Percentiles rank a stretch among this genome's conserved stretches.
Conservation (phyloP, 768 basidiomycete species). For the Hygrophorus russula region DNA sequence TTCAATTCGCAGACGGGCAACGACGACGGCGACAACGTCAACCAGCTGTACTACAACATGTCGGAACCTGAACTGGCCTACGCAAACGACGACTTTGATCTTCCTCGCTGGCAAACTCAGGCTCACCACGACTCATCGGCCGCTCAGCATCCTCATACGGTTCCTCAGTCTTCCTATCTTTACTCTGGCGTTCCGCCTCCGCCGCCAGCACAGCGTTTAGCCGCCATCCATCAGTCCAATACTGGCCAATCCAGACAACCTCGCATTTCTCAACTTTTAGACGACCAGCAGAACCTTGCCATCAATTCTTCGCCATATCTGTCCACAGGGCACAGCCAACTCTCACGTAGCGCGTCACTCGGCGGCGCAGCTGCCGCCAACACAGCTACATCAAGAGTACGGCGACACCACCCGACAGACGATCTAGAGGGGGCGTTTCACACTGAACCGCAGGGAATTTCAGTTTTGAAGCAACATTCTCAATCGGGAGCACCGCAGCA, state of each 20-base stretch:
- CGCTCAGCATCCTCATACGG: slow-evolving; percentile 40
- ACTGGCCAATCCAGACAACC: slow-evolving; percentile 37
- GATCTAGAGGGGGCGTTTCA: slow-evolving; percentile 47
- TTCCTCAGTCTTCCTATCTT: slow-evolving; percentile 35
- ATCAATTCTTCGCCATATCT: slow-evolving; percentile 37
- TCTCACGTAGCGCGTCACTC: slow-evolving; percentile 60
- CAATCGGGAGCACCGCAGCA: slow-evolving; percentile 21
- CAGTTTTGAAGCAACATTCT: slow-evolving; percentile 27
- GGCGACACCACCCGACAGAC: slow-evolving; percentile 60
- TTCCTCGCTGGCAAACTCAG: slow-evolving; percentile 66
- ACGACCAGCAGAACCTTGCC: slow-evolving; percentile 43
- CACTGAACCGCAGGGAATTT: slow-evolving; percentile 25
- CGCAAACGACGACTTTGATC: slow-evolving; percentile 74
- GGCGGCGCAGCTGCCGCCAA: slow-evolving; percentile 31
- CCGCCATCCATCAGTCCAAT: slow-evolving; percentile 38
- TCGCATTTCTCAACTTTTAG: slow-evolving; percentile 55
- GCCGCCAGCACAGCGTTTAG: slow-evolving; percentile 40
- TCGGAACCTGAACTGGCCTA: slow-evolving; percentile 66
- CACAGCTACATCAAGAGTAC: slow-evolving; percentile 32
- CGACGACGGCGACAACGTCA: slow-evolving; percentile 6
- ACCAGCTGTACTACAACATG: slow-evolving; percentile 26
- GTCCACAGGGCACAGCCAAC: slow-evolving; percentile 37
- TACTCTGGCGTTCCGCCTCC: slow-evolving; percentile 45
- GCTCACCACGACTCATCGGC: slow-evolving; percentile 46
- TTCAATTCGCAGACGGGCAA: background rate